Percentiles rank a stretch among this genome's conserved stretches.
Evolutionary conservation across 208 protist genomes (phyloP).

Genomic region (Tetramitus jugosus): DNA sequence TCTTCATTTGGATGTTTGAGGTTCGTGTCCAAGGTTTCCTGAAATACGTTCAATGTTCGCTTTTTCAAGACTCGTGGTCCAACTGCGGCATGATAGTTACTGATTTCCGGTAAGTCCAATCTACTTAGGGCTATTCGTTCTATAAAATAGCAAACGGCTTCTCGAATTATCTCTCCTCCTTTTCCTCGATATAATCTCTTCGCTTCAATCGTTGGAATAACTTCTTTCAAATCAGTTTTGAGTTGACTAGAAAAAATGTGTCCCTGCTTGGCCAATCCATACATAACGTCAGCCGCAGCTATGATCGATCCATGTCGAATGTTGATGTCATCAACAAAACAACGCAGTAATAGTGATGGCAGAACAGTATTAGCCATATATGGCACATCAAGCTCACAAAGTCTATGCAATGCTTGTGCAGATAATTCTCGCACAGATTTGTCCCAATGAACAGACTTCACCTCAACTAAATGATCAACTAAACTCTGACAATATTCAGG

Average conservation of each 20-base stretch:
- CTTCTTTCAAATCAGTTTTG: slow-evolving; percentile 13
- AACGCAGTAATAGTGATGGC: background rate
- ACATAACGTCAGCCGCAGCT: slow-evolving; percentile 68
- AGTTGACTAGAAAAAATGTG: background rate
- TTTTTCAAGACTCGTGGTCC: slow-evolving; percentile 43
- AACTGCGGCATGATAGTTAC: slow-evolving; percentile 43
- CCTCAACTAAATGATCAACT: slow-evolving; percentile 64
- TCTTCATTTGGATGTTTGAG: slow-evolving; percentile 62
- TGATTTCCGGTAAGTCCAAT: slow-evolving; percentile 55
- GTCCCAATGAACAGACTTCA: slow-evolving; percentile 81
- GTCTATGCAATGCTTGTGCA: slow-evolving; percentile 54
- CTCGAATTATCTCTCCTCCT: slow-evolving; percentile 79
- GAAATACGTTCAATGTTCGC: slow-evolving; percentile 53
- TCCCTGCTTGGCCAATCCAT: slow-evolving; percentile 40
- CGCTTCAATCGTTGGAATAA: slow-evolving; percentile 69
- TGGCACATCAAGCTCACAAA: slow-evolving; percentile 42
- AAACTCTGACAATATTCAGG: slow-evolving; percentile 65
- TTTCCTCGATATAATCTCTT: slow-evolving; percentile 81
- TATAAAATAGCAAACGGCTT: slow-evolving; percentile 74
- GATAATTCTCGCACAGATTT: slow-evolving; percentile 63
- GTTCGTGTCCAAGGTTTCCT: slow-evolving; percentile 70
- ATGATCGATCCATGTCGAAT: slow-evolving; percentile 79
- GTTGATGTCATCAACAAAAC: slow-evolving; percentile 43
- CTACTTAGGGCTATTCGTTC: slow-evolving; percentile 50
- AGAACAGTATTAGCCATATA: slow-evolving; percentile 14